phyloP scores from a whole-genome alignment of 805 yeast species.

The Ogataea polymorpha region DNA sequence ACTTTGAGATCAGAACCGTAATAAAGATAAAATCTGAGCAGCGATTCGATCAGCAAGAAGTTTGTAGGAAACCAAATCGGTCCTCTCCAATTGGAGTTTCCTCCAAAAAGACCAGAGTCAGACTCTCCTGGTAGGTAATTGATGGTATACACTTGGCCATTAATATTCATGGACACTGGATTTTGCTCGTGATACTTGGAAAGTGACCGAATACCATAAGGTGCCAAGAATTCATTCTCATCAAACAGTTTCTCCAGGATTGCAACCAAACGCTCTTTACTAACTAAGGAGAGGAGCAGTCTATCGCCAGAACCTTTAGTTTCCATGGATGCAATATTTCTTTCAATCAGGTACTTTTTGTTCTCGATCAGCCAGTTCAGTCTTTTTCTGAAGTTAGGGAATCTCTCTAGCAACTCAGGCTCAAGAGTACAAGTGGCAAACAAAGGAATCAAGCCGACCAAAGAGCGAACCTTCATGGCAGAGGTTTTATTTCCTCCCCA shows the following conservation, averaged over 20 bases:
- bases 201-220: slow-evolving; percentile 82
- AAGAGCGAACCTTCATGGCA: slow-evolving; percentile 78
- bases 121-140: slow-evolving; percentile 84
- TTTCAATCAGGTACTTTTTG: slow-evolving; percentile 61
- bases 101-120: slow-evolving; percentile 92
- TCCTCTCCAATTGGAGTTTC: slow-evolving; percentile 96
- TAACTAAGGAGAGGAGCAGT: slow-evolving; percentile 72
- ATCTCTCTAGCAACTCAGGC: slow-evolving; percentile 71
- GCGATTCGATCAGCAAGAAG: slow-evolving; percentile 78
- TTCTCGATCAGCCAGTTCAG: slow-evolving; percentile 80
- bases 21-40: slow-evolving; percentile 82
- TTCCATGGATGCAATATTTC: slow-evolving; percentile 84
- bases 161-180: slow-evolving; percentile 81
- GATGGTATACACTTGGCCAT: slow-evolving; percentile 68
- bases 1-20: slow-evolving; percentile 84
- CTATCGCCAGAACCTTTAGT: slow-evolving; percentile 80
- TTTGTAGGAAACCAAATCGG: slow-evolving; percentile 97
- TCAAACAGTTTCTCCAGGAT: slow-evolving; percentile 80
- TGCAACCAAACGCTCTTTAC: slow-evolving; percentile 71
- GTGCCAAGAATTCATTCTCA: slow-evolving; percentile 80
- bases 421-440: slow-evolving; percentile 88
- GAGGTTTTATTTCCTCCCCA: slow-evolving; percentile 69
- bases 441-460: slow-evolving; percentile 88
- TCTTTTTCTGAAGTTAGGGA: slow-evolving; percentile 80
- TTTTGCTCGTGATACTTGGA: slow-evolving; percentile 82